Conservation (phyloP, 805 yeast species). For the Saturnispora kantuleensis region DNA sequence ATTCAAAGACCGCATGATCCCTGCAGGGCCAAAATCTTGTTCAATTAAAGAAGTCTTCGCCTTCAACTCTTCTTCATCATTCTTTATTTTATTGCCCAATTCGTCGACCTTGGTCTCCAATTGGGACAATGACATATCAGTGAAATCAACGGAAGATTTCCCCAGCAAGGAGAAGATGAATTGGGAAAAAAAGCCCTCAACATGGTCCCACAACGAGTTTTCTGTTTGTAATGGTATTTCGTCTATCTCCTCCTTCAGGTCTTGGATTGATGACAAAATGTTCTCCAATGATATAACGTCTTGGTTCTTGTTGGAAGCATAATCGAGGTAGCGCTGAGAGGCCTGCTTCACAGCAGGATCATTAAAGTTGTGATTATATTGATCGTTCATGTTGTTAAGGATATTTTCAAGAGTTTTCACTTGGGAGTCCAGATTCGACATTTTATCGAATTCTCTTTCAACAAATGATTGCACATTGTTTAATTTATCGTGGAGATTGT, state of each 20-base stretch:
- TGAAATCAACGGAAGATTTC: slow-evolving; percentile 3
- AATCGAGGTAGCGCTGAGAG: slow-evolving; percentile 44
- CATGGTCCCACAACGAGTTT: neutral
- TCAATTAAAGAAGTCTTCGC: slow-evolving; percentile 8
- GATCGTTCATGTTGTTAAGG: slow-evolving; percentile 37
- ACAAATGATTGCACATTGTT: slow-evolving; percentile 12
- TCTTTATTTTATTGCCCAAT: slow-evolving; percentile 24
- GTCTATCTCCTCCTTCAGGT: neutral
- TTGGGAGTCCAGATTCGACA: neutral
- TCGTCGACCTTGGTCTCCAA: slow-evolving; percentile 10
- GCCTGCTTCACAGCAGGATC: slow-evolving; percentile 79
- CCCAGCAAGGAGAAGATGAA: slow-evolving; percentile 20
- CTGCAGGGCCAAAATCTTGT: slow-evolving; percentile 47
- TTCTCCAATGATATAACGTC: neutral
- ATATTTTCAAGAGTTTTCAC: slow-evolving; percentile 33
- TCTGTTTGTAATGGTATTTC: neutral
- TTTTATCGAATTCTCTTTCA: slow-evolving; percentile 4
- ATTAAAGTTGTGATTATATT: slow-evolving; percentile 77
- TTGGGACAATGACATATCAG: slow-evolving; percentile 1
- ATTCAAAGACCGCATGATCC: slow-evolving; percentile 48
- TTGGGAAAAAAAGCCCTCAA: neutral
- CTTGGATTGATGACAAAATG: neutral
- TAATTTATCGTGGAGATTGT: slow-evolving; percentile 5
- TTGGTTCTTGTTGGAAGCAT: slow-evolving; percentile 15
- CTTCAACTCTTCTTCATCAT: slow-evolving; percentile 13